Conservation (phyloP, 345 rosid species). For the Durio zibethinus region DNA sequence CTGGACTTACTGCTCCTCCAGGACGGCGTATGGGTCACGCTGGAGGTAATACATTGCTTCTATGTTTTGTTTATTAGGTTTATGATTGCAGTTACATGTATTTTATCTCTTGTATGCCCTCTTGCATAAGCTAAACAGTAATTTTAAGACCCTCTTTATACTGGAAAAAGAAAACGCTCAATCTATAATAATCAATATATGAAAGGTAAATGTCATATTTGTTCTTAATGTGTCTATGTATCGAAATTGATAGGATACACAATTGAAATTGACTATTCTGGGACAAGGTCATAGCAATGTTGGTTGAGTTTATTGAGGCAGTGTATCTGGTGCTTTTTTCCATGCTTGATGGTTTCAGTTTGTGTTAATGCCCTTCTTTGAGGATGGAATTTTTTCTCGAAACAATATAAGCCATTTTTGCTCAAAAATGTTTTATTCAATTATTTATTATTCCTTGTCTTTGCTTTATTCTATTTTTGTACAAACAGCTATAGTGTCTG, state of each 20-base stretch:
- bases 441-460: not conserved
- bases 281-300: not conserved
- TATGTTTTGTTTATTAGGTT: not conserved
- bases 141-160: not conserved
- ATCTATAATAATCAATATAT: not conserved
- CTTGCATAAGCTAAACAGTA: not conserved
- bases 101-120: not conserved
- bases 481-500: conserved; percentile 80
- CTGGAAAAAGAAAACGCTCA: not conserved
- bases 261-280: not conserved
- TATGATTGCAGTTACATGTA: not conserved
- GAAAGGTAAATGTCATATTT: not conserved
- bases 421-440: not conserved
- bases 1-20: conserved; percentile 93
- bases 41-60: conserved; percentile 54
- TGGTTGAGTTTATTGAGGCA: not conserved
- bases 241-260: not conserved
- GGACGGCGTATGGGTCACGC: conserved; percentile 99
- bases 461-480: not conserved
- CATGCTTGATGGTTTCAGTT: not conserved
- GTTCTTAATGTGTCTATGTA: not conserved
- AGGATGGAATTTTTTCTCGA: not conserved
- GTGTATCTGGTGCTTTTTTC: not conserved
- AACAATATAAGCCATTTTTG: not conserved
- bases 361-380: not conserved